Conservation (phyloP, 768 basidiomycete genomes). For the Suillus alpinus region DNA sequence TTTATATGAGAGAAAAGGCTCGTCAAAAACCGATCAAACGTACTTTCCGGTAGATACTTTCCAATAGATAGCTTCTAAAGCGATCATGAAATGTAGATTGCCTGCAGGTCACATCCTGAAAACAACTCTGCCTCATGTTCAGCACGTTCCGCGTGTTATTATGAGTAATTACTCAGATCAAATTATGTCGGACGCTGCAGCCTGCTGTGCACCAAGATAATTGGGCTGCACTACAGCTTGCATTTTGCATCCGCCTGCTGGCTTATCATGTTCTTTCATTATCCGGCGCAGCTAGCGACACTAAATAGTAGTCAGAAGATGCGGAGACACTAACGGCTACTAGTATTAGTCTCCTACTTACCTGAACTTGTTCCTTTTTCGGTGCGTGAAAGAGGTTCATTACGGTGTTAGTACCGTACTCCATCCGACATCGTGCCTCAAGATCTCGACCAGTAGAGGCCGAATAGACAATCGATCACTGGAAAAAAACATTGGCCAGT, state of each 20-base stretch:
- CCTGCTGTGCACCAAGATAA: not conserved
- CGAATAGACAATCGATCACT: not conserved
- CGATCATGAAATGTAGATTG: constrained; percentile 17
- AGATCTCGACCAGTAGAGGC: not conserved
- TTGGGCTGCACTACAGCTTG: not conserved
- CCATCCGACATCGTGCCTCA: not conserved
- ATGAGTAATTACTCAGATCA: constrained; percentile 25
- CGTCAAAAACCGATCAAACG: constrained; percentile 22
- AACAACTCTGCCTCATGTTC: constrained; percentile 26
- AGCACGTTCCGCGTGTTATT: constrained; percentile 32
- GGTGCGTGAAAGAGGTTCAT: not conserved
- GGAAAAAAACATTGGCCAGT: not conserved
- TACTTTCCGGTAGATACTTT: constrained; percentile 13
- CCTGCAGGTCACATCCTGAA: constrained; percentile 15
- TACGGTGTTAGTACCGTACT: not conserved
- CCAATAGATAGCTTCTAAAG: constrained; percentile 21
- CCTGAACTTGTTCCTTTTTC: not conserved
- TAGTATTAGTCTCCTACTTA: not conserved
- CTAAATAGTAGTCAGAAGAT: not conserved
- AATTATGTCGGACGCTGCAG: not conserved
- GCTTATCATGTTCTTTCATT: not conserved
- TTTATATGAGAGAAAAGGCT: constrained; percentile 26
- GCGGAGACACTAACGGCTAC: not conserved
- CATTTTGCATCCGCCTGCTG: not conserved
- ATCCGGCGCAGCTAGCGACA: not conserved